Percentiles rank a stretch among this genome's conserved stretches.
Conservation (phyloP, 139 green algal species). For the Ettlia oleoabundans region DNA sequence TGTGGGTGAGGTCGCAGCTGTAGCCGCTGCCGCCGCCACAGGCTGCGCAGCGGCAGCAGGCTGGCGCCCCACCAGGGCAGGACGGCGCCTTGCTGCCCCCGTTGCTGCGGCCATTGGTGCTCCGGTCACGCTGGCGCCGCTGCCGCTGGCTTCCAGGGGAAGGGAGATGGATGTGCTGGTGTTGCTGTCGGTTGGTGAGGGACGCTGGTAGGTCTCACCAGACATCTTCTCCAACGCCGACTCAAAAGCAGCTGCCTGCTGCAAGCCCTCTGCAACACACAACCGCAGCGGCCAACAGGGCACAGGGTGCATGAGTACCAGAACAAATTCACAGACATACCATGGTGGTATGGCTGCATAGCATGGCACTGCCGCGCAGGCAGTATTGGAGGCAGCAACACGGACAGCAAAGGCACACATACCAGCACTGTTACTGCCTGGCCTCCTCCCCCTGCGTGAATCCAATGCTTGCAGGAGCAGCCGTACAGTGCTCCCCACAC, state of each 20-base stretch:
- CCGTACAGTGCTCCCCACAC: too few relatives aligned
- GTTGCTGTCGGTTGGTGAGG: slow-evolving; percentile 41
- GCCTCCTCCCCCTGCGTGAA: too few relatives aligned
- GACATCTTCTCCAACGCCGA: slow-evolving; percentile 18
- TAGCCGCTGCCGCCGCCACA: not conserved
- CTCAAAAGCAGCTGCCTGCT: slow-evolving; percentile 16
- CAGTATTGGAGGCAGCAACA: too few relatives aligned
- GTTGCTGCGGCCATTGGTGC: not conserved
- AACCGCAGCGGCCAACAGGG: too few relatives aligned
- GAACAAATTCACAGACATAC: too few relatives aligned
- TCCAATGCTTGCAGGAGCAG: too few relatives aligned
- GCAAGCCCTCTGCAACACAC: slow-evolving; percentile 3
- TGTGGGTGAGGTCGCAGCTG: not conserved
- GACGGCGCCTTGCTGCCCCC: not conserved
- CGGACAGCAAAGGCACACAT: too few relatives aligned
- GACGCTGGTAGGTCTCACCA: slow-evolving; percentile 35
- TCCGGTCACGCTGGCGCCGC: not conserved
- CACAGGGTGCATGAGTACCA: too few relatives aligned
- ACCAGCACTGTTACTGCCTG: too few relatives aligned
- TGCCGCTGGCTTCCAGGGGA: not conserved
- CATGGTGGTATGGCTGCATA: too few relatives aligned
- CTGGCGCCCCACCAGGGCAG: not conserved
- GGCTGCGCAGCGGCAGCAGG: not conserved
- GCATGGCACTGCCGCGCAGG: too few relatives aligned
- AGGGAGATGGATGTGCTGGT: slow-evolving; percentile 14